These are phyloP conservation scores for Paramecium sexaurelia DNA, from an alignment of 73 alveolate species.

Conservation along the genomic window DNA sequence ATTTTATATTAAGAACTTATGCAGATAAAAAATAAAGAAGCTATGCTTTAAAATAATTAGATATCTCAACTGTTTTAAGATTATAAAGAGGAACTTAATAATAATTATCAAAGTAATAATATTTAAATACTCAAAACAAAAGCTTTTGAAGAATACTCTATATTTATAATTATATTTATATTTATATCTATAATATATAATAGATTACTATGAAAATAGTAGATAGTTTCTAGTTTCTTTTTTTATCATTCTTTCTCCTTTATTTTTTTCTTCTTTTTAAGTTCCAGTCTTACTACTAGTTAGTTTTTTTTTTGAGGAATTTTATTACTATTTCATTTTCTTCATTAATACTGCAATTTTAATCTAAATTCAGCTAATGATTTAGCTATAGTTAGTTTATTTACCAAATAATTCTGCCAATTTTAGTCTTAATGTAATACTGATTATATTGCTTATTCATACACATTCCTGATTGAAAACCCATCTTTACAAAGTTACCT, in stretches of 20 bases:
- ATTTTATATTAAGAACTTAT: conserved; percentile 92
- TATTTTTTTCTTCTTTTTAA: neutral
- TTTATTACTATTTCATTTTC: too few relatives aligned
- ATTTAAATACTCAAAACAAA: neutral
- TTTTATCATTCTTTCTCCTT: neutral
- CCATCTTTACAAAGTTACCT: conserved; percentile 61
- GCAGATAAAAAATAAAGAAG: conserved; percentile 85
- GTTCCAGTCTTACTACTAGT: neutral
- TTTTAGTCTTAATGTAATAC: conserved; percentile 51
- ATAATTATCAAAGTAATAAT: neutral
- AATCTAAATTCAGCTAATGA: conserved; percentile 8
- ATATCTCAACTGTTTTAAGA: conserved; percentile 68
- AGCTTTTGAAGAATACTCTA: conserved; percentile 47
- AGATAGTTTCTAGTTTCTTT: neutral
- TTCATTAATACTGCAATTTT: too few relatives aligned
- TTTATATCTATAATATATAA: neutral
- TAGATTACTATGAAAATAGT: neutral
- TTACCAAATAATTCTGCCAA: conserved; percentile 24
- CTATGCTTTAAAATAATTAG: conserved; percentile 82
- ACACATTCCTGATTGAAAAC: conserved; percentile 47
- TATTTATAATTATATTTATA: neutral
- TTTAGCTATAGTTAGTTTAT: conserved; percentile 12
- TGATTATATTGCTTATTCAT: conserved; percentile 49
- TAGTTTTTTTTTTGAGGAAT: too few relatives aligned
- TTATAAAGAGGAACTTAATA: conserved; percentile 67